A percentile compares a stretch with the other conserved stretches of the same genome.
phyloP scores from a whole-genome alignment of 2,329 filamentous ascomycete genomes.

The Achaetomium macrosporum region DNA sequence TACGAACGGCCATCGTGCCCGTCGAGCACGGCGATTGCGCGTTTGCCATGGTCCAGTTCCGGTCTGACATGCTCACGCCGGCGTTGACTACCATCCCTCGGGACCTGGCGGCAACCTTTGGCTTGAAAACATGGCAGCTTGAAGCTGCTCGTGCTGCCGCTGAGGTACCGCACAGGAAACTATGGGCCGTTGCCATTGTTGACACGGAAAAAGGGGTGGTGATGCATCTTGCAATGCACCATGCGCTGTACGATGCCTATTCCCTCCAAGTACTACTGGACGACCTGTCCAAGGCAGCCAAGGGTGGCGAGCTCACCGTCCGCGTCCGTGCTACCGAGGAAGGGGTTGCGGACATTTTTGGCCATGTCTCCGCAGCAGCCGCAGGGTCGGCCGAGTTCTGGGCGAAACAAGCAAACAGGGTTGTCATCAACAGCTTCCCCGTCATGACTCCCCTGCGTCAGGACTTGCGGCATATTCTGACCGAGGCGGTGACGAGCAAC shows the following conservation, averaged over 20 bases:
- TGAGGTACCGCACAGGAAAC: constrained; percentile 44
- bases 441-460: constrained; percentile 60
- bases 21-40: constrained; percentile 53
- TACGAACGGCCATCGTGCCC: constrained; percentile 68
- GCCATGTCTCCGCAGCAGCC: constrained; percentile 26
- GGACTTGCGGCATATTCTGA: constrained; percentile 30
- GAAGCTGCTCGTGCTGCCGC: constrained; percentile 32
- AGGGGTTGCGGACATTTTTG: constrained; percentile 39
- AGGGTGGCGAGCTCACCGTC: constrained; percentile 11
- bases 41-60: constrained; percentile 70
- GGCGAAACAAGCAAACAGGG: constrained; percentile 46
- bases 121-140: constrained; percentile 35
- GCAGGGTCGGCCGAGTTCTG: constrained; percentile 52
- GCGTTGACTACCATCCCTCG: constrained; percentile 11
- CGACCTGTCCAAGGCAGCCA: constrained; percentile 46
- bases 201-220: constrained; percentile 19
- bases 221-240: constrained; percentile 57
- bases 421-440: constrained; percentile 67
- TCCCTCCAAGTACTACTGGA: constrained; percentile 62
- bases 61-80: constrained; percentile 8
- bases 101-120: constrained; percentile 22
- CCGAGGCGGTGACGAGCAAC: constrained; percentile 33
- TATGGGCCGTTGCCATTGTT: constrained; percentile 57
- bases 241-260: constrained; percentile 79
- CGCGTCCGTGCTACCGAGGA: constrained; percentile 23